These are phyloP conservation scores for Bryoerythrophyllum caledonicum DNA, from an alignment of 225 moss, liverwort and hornwort genomes.

Conservation along the genomic window DNA sequence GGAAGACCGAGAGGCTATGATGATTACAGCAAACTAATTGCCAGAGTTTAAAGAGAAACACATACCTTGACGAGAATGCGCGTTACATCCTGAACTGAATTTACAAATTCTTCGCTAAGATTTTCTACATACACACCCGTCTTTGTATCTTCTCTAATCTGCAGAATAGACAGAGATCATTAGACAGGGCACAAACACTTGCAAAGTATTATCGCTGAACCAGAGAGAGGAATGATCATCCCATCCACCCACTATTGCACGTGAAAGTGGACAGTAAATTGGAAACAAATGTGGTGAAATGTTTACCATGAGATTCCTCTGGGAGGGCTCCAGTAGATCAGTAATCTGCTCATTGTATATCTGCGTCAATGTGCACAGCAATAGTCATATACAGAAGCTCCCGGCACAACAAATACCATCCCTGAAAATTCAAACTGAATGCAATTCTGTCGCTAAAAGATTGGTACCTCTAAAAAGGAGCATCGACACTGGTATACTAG, in stretches of 20 bases:
- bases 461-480: constrained; percentile 83
- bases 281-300: neutral
- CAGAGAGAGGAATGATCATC: neutral
- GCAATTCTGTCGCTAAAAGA: neutral
- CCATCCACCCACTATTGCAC: neutral
- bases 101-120: constrained; percentile 87
- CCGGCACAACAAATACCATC: neutral
- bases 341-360: constrained; percentile 97
- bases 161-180: neutral
- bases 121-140: constrained; percentile 90
- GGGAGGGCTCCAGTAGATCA: constrained; percentile 84
- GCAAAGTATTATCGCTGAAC: too few relatives aligned
- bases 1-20: neutral
- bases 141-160: constrained; percentile 93
- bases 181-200: neutral
- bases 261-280: neutral
- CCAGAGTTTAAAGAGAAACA: neutral
- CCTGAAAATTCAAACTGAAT: neutral
- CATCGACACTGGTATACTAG: constrained; percentile 88
- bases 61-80: constrained; percentile 76
- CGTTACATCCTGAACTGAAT: constrained; percentile 75
- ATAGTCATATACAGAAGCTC: neutral
- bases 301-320: constrained; percentile 72
- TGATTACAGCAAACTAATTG: neutral
- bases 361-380: constrained; percentile 31